Evolutionary conservation across 495 filamentous ascomycete species (phyloP).

Genomic region (Achaetomiella virescens): DNA sequence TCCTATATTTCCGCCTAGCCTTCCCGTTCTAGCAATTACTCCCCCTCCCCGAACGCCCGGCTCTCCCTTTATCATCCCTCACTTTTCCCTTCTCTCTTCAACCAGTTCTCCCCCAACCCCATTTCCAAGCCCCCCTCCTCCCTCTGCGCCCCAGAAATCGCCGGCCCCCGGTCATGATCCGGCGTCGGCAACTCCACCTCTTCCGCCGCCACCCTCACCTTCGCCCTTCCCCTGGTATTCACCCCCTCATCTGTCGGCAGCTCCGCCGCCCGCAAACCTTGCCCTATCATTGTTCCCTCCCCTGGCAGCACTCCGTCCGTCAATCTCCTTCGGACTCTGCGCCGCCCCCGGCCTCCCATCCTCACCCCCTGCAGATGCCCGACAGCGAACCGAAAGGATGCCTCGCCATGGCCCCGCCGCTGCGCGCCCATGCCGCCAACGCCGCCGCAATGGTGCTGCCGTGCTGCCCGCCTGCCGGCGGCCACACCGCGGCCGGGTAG

Average conservation of each 20-base stretch:
- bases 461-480: neutral
- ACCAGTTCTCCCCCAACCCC: neutral
- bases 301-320: neutral
- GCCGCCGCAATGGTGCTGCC: neutral
- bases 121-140: neutral
- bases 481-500: neutral
- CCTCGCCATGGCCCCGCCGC: neutral
- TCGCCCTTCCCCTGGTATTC: neutral
- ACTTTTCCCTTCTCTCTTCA: neutral
- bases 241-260: neutral
- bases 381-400: neutral
- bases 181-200: slow-evolving; percentile 14
- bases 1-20: too few relatives aligned
- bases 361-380: neutral
- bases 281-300: neutral
- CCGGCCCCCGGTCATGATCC: neutral
- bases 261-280: neutral
- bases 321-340: slow-evolving; percentile 10
- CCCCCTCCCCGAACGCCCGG: neutral
- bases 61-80: neutral
- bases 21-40: neutral
- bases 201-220: neutral
- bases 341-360: neutral
- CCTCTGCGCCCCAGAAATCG: neutral
- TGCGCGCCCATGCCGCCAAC: neutral